Evolutionary conservation across 2,329 filamentous ascomycete species (phyloP).

Genomic region (Colletotrichum tamarilloi): DNA sequence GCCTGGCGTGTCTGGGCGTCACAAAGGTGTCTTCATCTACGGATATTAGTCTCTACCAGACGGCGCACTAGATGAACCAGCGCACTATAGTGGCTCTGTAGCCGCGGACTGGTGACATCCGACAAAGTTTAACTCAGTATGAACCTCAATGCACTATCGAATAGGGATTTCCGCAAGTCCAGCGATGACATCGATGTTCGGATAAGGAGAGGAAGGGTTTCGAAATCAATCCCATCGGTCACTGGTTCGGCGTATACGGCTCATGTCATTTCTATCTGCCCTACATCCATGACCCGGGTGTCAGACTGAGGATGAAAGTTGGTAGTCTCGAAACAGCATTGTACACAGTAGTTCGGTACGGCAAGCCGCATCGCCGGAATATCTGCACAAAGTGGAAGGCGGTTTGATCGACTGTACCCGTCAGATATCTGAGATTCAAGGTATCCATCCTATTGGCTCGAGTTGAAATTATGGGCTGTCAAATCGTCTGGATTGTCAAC

Average conservation of each 20-base stretch:
- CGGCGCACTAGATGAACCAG: neutral
- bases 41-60: neutral
- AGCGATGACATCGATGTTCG: neutral
- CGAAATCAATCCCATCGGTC: neutral
- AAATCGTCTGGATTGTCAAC: neutral
- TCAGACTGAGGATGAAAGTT: neutral
- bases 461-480: neutral
- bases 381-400: neutral
- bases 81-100: neutral
- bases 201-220: neutral
- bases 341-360: neutral
- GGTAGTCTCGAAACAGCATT: conserved; percentile 15
- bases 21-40: neutral
- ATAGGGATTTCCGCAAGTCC: neutral
- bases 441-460: neutral
- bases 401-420: conserved; percentile 7
- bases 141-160: neutral
- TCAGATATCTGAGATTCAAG: neutral
- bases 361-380: neutral
- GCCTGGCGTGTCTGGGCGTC: neutral
- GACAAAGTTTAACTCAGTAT: neutral
- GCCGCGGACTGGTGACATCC: neutral
- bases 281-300: neutral
- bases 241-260: neutral
- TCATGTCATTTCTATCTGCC: neutral